Conservation (phyloP, 805 yeast species). For the Spathaspora sp. region DNA sequence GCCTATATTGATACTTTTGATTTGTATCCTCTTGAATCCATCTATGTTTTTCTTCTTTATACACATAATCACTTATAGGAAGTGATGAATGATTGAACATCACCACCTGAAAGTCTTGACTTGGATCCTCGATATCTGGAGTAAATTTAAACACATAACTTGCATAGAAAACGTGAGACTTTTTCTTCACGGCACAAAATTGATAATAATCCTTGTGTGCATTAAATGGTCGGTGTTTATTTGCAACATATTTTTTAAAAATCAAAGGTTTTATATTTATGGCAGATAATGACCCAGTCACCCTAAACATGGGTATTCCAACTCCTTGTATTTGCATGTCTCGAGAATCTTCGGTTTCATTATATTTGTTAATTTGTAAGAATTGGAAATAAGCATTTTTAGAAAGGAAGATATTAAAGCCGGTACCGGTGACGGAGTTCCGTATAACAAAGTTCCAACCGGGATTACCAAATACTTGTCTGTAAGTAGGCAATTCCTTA, state of each 20-base stretch:
- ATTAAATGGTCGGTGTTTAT: slow-evolving; percentile 6
- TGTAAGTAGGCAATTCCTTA: background rate
- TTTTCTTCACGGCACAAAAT: slow-evolving; percentile 4
- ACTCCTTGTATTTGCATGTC: slow-evolving; percentile 1
- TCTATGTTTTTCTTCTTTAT: slow-evolving; percentile 4
- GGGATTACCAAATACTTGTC: background rate
- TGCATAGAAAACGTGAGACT: slow-evolving; percentile 3
- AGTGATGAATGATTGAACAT: slow-evolving; percentile 7
- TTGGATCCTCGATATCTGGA: slow-evolving; percentile 6
- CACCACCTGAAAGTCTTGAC: slow-evolving; percentile 4
- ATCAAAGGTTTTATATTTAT: slow-evolving; percentile 1
- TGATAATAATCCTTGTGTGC: slow-evolving; percentile 4
- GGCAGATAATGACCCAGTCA: background rate
- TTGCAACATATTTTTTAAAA: slow-evolving; percentile 6
- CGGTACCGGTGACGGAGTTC: background rate
- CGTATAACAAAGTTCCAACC: slow-evolving; percentile 3
- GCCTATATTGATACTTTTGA: slow-evolving; percentile 5
- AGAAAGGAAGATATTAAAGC: background rate
- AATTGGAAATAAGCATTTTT: background rate
- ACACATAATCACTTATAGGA: slow-evolving; percentile 9
- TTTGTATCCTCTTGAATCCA: slow-evolving; percentile 7
- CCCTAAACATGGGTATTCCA: slow-evolving; percentile 9
- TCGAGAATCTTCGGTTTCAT: background rate
- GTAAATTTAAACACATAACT: slow-evolving; percentile 6
- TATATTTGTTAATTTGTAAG: background rate